A percentile compares a stretch with the other conserved stretches of the same genome.
These are phyloP conservation scores for Daldinia vernicosa DNA, from an alignment of 495 filamentous ascomycete genomes.

Conservation along the genomic window DNA sequence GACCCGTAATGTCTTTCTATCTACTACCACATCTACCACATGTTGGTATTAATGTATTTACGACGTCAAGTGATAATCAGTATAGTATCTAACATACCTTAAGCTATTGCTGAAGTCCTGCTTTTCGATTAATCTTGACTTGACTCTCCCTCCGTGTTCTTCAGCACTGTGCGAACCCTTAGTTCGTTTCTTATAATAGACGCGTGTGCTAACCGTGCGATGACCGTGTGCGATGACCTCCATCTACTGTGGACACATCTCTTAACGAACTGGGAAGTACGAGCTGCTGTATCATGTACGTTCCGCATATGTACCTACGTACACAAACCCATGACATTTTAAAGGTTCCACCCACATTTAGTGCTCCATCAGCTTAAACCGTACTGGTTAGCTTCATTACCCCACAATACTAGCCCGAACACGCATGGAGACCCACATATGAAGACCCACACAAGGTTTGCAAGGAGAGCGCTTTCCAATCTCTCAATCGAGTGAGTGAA, in stretches of 20 bases:
- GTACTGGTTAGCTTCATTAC: conserved; percentile 38
- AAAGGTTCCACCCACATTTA: conserved; percentile 1
- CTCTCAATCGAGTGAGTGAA: conserved; percentile 12
- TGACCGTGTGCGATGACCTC: conserved; percentile 8
- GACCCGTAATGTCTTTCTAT: conserved; percentile 28
- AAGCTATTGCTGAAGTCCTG: conserved; percentile 8
- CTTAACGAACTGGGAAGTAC: background rate
- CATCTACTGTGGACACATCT: conserved; percentile 1
- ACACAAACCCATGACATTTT: conserved; percentile 4
- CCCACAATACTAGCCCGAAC: conserved; percentile 42
- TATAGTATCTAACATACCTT: conserved; percentile 20
- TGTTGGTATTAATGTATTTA: conserved; percentile 23
- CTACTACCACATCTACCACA: conserved; percentile 16
- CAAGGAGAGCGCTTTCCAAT: conserved; percentile 35
- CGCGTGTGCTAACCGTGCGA: conserved; percentile 12
- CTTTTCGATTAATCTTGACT: conserved; percentile 9
- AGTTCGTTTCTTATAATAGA: conserved; percentile 3
- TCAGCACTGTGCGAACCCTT: background rate
- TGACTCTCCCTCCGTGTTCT: background rate
- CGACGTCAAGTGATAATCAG: conserved; percentile 17
- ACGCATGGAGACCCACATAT: conserved; percentile 27
- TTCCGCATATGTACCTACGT: background rate
- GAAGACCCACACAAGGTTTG: conserved; percentile 8
- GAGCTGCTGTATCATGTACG: background rate
- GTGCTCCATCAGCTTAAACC: conserved; percentile 36